A percentile compares a stretch with the other conserved stretches of the same genome.
phyloP scores from a whole-genome alignment of 345 rosid species.

The Eutrema japonicum region DNA sequence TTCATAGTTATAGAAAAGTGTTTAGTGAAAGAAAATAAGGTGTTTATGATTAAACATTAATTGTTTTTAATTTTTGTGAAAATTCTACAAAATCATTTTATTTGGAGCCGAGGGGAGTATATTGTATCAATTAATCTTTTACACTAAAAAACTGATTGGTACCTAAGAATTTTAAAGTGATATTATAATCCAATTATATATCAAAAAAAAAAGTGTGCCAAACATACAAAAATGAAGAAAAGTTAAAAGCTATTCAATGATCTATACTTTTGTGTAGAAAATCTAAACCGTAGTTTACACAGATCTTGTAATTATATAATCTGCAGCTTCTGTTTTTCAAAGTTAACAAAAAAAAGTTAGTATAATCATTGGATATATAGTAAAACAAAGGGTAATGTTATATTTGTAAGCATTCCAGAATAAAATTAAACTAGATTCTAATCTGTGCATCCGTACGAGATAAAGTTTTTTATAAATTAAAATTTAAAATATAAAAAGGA shows the following conservation, averaged over 20 bases:
- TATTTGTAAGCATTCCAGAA: background rate
- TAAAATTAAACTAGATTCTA: background rate
- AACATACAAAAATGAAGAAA: background rate
- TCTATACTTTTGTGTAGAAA: background rate
- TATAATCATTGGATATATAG: background rate
- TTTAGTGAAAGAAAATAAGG: too few species aligned
- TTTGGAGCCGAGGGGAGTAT: too few species aligned
- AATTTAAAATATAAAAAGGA: too few species aligned
- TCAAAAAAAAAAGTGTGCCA: background rate
- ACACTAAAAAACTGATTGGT: background rate
- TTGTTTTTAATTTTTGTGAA: too few species aligned
- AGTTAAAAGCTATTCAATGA: background rate
- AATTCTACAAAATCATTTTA: too few species aligned
- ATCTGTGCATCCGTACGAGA: too few species aligned
- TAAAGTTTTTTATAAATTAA: too few species aligned
- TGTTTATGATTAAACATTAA: too few species aligned
- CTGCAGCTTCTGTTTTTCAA: background rate
- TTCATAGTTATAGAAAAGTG: too few species aligned
- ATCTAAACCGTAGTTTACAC: background rate
- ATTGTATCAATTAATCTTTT: too few species aligned
- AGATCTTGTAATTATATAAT: background rate
- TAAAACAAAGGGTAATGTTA: background rate
- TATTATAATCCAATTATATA: background rate
- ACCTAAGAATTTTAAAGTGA: slow-evolving; percentile 3
- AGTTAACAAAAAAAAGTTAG: background rate